Conservation (phyloP, 1,284 basidiomycete species). For the Xanthoconium separans region DNA sequence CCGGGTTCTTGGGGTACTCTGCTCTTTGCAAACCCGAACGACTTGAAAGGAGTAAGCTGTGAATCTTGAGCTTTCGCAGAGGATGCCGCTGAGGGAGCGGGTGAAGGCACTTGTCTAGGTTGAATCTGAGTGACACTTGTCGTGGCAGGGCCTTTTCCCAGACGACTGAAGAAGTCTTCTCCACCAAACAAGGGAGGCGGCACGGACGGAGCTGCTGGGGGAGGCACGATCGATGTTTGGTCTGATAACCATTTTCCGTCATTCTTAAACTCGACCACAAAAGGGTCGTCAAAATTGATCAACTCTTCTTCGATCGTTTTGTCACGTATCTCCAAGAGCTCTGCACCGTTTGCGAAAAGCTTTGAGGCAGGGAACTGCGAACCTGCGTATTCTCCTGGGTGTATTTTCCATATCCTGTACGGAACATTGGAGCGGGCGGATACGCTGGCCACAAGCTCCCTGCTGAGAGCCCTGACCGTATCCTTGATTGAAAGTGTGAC, state of each 20-base stretch:
- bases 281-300: conserved; percentile 58
- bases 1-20: conserved; percentile 57
- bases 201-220: conserved; percentile 18
- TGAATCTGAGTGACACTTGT: conserved; percentile 28
- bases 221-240: conserved; percentile 10
- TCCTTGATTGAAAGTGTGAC: conserved; percentile 54
- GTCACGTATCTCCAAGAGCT: conserved; percentile 36
- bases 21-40: conserved; percentile 31
- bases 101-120: conserved; percentile 27
- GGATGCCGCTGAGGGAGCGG: conserved; percentile 22
- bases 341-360: conserved; percentile 39
- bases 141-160: conserved; percentile 31
- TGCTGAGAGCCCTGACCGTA: conserved; percentile 43
- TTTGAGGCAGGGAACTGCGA: conserved; percentile 40
- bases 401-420: conserved; percentile 63
- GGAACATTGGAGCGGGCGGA: conserved; percentile 33
- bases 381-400: conserved; percentile 39
- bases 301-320: conserved; percentile 58
- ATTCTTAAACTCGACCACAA: conserved; percentile 64
- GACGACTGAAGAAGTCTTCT: conserved; percentile 58
- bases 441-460: conserved; percentile 38
- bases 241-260: conserved; percentile 53
- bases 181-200: conserved; percentile 55
- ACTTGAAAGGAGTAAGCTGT: conserved; percentile 28
- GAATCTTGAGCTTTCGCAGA: conserved; percentile 27